phyloP scores from a whole-genome alignment of 345 rosid species.

The Eucalyptus cloeziana region DNA sequence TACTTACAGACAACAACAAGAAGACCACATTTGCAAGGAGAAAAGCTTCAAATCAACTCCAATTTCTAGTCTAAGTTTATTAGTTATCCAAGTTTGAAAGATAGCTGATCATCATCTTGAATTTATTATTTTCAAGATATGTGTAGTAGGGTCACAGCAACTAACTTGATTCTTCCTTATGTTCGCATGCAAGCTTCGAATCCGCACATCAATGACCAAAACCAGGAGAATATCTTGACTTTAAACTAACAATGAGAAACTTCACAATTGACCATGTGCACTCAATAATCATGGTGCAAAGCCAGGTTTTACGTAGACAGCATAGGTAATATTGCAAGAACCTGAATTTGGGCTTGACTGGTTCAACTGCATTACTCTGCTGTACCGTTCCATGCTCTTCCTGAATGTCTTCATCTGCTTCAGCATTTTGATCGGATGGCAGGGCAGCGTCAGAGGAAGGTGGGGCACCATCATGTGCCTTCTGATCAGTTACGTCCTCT shows the following conservation, averaged over 20 bases:
- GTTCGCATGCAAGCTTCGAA: background rate
- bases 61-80: background rate
- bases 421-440: background rate
- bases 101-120: background rate
- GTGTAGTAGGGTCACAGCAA: background rate
- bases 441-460: background rate
- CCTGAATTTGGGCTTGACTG: constrained; percentile 57
- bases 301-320: background rate
- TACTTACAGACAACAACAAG: background rate
- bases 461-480: background rate
- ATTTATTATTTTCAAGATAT: background rate
- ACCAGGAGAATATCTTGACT: background rate
- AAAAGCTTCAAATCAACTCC: background rate
- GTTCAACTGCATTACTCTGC: background rate
- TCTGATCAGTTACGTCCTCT: background rate
- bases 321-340: background rate
- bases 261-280: background rate
- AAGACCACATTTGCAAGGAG: background rate
- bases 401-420: background rate
- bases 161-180: background rate
- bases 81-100: background rate
- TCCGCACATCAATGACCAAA: background rate
- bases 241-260: background rate
- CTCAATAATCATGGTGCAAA: background rate
- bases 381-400: background rate